A percentile compares a stretch with the other conserved stretches of the same genome.
Evolutionary conservation across 2,329 filamentous ascomycete genomes (phyloP).

Genomic region (Talaromyces sp.): DNA sequence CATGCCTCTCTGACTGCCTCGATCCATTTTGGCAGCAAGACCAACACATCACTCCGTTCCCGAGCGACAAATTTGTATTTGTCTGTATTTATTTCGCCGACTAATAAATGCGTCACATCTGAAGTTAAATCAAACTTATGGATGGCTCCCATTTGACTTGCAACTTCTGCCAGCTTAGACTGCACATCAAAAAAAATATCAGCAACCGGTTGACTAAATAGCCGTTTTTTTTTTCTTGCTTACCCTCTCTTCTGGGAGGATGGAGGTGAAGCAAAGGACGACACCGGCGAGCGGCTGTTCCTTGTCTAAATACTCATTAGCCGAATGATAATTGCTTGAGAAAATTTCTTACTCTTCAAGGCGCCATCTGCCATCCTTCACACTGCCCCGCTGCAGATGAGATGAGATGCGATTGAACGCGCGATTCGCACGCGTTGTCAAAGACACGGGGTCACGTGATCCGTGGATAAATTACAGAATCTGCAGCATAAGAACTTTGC

Average conservation of each 20-base stretch:
- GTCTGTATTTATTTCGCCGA: conserved; percentile 80
- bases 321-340: neutral
- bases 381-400: conserved; percentile 18
- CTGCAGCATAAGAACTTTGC: neutral
- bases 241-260: conserved; percentile 74
- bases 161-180: conserved; percentile 43
- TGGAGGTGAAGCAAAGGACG: conserved; percentile 82
- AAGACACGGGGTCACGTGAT: neutral
- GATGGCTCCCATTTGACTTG: conserved; percentile 75
- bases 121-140: conserved; percentile 92
- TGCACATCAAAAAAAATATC: conserved; percentile 17
- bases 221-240: conserved; percentile 20
- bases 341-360: conserved; percentile 26
- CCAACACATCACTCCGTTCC: conserved; percentile 78
- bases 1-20: conserved; percentile 73
- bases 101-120: conserved; percentile 89
- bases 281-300: conserved; percentile 65
- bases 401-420: neutral
- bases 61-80: conserved; percentile 96
- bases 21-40: conserved; percentile 79
- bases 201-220: conserved; percentile 1
- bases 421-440: neutral
- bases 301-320: conserved; percentile 42
- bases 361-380: conserved; percentile 39
- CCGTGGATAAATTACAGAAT: neutral